Conservation (phyloP, 805 yeast species). For the Isabelozyma heimii region DNA sequence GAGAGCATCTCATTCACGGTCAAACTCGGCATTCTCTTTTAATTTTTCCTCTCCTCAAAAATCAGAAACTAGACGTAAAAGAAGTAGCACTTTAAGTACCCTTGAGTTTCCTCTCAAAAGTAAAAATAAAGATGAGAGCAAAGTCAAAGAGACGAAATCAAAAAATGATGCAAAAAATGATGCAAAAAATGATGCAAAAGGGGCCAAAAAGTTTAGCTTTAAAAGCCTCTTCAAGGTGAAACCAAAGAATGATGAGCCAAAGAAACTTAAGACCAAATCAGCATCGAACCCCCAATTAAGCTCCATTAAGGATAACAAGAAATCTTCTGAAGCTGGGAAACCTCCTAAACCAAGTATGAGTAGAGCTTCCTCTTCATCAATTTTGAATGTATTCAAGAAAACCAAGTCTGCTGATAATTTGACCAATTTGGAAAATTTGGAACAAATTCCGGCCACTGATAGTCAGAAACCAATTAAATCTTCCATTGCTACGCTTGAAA, state of each 20-base stretch:
- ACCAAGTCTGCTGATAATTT: slow-evolving; percentile 17
- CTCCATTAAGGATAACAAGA: background rate
- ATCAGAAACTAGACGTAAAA: slow-evolving; percentile 8
- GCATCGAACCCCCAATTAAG: background rate
- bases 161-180: background rate
- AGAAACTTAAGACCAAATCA: background rate
- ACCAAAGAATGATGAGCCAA: slow-evolving; percentile 16
- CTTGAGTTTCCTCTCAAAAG: slow-evolving; percentile 5
- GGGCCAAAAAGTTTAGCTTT: slow-evolving; percentile 33
- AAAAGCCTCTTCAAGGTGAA: slow-evolving; percentile 36
- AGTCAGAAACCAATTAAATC: background rate
- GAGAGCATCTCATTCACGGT: slow-evolving; percentile 17
- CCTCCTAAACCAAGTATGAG: background rate
- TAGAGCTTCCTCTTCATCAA: slow-evolving; percentile 1
- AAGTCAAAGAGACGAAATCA: slow-evolving; percentile 1
- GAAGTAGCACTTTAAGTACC: slow-evolving; percentile 20
- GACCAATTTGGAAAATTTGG: slow-evolving; percentile 1
- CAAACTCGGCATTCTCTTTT: slow-evolving; percentile 17
- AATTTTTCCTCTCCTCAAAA: background rate
- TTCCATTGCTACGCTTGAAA: background rate
- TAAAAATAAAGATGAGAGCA: background rate
- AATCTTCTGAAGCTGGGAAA: background rate
- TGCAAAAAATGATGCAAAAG: background rate
- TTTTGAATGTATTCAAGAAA: slow-evolving; percentile 20
- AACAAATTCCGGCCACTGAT: background rate